Evolutionary conservation across 192 early-diverging fungal species (phyloP).

Genomic region (Linnemannia exigua): DNA sequence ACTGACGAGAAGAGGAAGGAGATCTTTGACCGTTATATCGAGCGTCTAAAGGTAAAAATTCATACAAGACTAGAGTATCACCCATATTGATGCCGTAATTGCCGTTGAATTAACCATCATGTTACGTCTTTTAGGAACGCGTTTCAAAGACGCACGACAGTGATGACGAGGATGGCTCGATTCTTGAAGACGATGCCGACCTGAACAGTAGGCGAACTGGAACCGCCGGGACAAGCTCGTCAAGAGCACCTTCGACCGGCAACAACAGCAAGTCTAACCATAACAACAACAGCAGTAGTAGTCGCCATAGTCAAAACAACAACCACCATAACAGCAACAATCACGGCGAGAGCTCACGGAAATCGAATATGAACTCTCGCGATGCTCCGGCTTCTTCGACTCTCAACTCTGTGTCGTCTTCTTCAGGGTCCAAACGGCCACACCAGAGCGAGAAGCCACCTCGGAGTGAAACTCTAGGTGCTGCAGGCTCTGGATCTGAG

Average conservation of each 20-base stretch:
- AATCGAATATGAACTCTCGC: not conserved
- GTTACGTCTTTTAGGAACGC: slow-evolving; percentile 53
- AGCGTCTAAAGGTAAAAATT: slow-evolving; percentile 70
- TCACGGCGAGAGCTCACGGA: not conserved
- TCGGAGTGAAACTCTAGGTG: not conserved
- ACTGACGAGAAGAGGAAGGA: slow-evolving; percentile 73
- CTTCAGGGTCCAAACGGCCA: slow-evolving; percentile 11
- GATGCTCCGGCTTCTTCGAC: slow-evolving; percentile 5
- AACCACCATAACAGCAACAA: slow-evolving; percentile 26
- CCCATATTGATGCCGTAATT: too few species aligned
- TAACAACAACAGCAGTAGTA: slow-evolving; percentile 7
- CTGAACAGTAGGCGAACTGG: slow-evolving; percentile 26
- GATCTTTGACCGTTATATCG: slow-evolving; percentile 82
- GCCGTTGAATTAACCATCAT: not conserved
- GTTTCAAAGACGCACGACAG: slow-evolving; percentile 64
- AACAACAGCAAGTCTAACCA: slow-evolving; percentile 8
- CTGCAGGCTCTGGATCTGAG: slow-evolving; percentile 4
- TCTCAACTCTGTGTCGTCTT: not conserved
- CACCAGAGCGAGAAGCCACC: slow-evolving; percentile 20
- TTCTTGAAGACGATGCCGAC: slow-evolving; percentile 65
- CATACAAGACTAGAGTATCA: too few species aligned
- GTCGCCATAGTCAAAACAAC: slow-evolving; percentile 4
- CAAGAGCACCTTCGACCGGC: not conserved
- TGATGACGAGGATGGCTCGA: slow-evolving; percentile 77
- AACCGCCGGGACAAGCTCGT: not conserved